Evolutionary conservation across 2,329 filamentous ascomycete species (phyloP).

Genomic region (Didymosphaeria variabile): DNA sequence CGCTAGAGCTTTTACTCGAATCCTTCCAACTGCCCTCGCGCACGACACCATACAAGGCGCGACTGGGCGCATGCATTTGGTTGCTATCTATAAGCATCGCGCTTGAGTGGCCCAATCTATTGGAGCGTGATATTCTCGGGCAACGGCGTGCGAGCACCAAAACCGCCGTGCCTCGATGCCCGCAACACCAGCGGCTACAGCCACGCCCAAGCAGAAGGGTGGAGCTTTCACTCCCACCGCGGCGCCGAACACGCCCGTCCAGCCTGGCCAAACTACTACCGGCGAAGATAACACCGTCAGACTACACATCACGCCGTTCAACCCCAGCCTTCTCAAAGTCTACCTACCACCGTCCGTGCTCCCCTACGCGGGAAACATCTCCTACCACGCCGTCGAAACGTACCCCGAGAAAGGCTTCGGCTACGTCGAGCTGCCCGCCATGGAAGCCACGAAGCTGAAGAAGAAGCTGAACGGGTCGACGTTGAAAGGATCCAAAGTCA

Average conservation of each 20-base stretch:
- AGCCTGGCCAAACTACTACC: constrained; percentile 15
- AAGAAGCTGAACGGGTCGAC: constrained; percentile 90
- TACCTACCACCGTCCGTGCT: constrained; percentile 75
- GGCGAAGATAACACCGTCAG: constrained; percentile 54
- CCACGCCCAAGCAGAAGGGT: constrained; percentile 20
- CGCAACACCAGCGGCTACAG: constrained; percentile 38
- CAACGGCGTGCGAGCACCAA: background rate
- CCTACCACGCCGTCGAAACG: constrained; percentile 85
- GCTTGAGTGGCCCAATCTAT: background rate
- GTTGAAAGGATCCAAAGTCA: constrained; percentile 84
- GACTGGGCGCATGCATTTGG: background rate
- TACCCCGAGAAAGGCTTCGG: constrained; percentile 93
- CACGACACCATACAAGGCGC: constrained; percentile 18
- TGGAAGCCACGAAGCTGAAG: constrained; percentile 88
- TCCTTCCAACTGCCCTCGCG: constrained; percentile 36
- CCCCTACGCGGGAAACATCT: constrained; percentile 77
- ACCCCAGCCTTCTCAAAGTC: constrained; percentile 74
- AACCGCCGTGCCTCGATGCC: constrained; percentile 41
- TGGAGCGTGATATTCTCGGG: background rate
- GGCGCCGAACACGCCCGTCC: constrained; percentile 44
- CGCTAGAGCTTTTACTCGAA: constrained; percentile 42
- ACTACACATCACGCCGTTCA: constrained; percentile 90
- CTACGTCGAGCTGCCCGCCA: constrained; percentile 81
- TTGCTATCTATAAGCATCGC: constrained; percentile 14
- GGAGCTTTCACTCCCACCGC: constrained; percentile 42